Evolutionary conservation across 78 protist species (phyloP).

Genomic region (Parvularia atlantis): DNA sequence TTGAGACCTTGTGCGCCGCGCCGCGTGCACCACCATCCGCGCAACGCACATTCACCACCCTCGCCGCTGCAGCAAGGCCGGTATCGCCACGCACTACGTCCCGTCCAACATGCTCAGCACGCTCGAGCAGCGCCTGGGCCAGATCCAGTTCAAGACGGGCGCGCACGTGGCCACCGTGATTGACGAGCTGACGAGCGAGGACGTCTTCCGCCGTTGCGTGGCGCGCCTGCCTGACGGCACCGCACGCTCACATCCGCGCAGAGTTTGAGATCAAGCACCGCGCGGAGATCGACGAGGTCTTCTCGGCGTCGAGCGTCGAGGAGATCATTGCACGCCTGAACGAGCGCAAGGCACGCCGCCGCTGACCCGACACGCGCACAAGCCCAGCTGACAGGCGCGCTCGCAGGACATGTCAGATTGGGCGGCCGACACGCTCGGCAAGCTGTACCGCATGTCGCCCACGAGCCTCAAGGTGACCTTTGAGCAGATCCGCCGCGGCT

Average conservation of each 20-base stretch:
- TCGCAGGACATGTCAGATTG: too few relatives aligned
- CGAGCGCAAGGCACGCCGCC: not conserved
- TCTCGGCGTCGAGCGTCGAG: not conserved
- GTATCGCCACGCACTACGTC: slow-evolving; percentile 27
- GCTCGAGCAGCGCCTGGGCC: not conserved
- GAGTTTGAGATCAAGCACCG: not conserved
- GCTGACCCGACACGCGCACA: not conserved
- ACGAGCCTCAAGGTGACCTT: not conserved
- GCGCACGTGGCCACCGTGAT: not conserved
- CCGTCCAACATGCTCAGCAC: not conserved
- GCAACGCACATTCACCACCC: too few relatives aligned
- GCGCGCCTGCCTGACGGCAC: not conserved
- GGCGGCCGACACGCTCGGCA: not conserved
- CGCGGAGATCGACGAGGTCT: slow-evolving; percentile 3
- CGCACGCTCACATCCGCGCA: not conserved
- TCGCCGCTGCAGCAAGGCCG: too few relatives aligned
- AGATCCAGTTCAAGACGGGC: too few relatives aligned
- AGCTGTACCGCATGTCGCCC: slow-evolving; percentile 2
- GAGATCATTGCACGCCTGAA: not conserved
- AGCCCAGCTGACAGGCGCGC: too few relatives aligned
- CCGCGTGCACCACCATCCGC: too few relatives aligned
- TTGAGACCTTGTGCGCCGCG: slow-evolving; percentile 4
- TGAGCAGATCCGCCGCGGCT: not conserved
- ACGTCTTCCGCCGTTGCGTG: not conserved
- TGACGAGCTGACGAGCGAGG: not conserved